phyloP scores from a whole-genome alignment of 495 filamentous ascomycete species.

The Penicillium waksmanii region DNA sequence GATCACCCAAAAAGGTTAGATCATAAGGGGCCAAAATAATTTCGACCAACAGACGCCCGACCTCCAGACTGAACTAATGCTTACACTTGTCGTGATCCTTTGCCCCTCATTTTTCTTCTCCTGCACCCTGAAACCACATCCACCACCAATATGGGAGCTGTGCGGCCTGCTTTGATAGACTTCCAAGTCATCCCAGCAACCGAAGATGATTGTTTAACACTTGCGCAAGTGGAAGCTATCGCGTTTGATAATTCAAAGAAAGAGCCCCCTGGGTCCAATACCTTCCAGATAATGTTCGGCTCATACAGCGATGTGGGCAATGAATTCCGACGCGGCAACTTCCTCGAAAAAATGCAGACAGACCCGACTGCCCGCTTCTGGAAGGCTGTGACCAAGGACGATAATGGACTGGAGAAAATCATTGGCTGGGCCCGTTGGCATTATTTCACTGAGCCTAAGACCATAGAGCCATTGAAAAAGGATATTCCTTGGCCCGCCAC shows the following conservation, averaged over 20 bases:
- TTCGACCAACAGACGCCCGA: too few species aligned
- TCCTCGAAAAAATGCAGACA: background rate
- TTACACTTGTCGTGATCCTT: background rate
- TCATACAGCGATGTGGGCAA: background rate
- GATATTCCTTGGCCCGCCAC: background rate
- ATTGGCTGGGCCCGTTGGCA: conserved; percentile 6
- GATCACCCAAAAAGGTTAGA: too few species aligned
- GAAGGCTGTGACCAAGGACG: conserved; percentile 3
- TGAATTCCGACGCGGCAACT: background rate
- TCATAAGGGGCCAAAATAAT: too few species aligned
- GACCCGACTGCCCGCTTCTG: background rate
- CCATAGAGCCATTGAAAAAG: background rate
- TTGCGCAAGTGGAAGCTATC: background rate
- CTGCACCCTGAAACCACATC: background rate
- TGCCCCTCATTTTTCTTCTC: background rate
- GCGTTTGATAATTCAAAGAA: background rate
- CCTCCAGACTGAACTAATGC: too few species aligned
- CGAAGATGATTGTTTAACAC: background rate
- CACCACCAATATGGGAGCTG: background rate
- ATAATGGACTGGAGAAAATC: conserved; percentile 4
- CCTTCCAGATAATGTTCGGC: background rate
- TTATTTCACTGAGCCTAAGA: conserved; percentile 3
- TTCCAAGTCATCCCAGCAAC: background rate
- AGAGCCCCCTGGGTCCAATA: background rate
- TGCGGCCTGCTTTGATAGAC: background rate